phyloP scores from a whole-genome alignment of 306 rosid genomes.

The Mucuna pruriens region DNA sequence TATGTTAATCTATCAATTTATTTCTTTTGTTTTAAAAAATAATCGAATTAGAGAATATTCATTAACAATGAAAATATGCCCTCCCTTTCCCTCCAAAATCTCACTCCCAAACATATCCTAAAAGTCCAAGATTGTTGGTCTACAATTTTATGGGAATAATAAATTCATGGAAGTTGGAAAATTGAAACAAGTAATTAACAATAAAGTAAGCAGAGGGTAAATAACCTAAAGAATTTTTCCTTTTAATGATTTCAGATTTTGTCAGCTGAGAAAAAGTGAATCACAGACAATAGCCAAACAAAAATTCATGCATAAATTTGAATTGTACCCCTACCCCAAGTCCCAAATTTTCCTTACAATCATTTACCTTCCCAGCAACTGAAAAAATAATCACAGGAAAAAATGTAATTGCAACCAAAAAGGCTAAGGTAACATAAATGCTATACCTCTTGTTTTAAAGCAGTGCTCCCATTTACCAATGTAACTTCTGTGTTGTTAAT shows the following conservation, averaged over 20 bases:
- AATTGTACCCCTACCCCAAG: slow-evolving; percentile 5
- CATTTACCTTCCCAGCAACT: slow-evolving; percentile 18
- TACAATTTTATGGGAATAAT: slow-evolving; percentile 1
- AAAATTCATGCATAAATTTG: slow-evolving; percentile 6
- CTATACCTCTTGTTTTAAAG: slow-evolving; percentile 60
- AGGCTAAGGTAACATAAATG: slow-evolving; percentile 6
- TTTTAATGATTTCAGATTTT: slow-evolving; percentile 17
- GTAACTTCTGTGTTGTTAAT: slow-evolving; percentile 58
- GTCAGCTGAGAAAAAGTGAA: slow-evolving; percentile 9
- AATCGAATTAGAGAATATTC: background rate
- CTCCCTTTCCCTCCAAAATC: background rate
- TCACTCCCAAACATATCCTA: background rate
- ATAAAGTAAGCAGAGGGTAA: slow-evolving; percentile 14
- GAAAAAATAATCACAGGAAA: background rate
- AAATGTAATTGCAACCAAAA: slow-evolving; percentile 27
- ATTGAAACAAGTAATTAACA: slow-evolving; percentile 6
- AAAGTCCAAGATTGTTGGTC: slow-evolving; percentile 5
- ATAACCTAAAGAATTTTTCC: background rate
- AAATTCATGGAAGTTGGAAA: slow-evolving; percentile 19
- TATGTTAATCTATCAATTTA: background rate
- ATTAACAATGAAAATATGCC: background rate
- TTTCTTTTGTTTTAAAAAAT: background rate
- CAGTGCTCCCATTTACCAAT: slow-evolving; percentile 54
- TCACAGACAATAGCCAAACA: background rate
- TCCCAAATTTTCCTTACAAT: background rate